Percentiles rank a stretch among this genome's conserved stretches.
Evolutionary conservation across 2,329 filamentous ascomycete species (phyloP).

Genomic region (Pseudofabraea citricarpa): DNA sequence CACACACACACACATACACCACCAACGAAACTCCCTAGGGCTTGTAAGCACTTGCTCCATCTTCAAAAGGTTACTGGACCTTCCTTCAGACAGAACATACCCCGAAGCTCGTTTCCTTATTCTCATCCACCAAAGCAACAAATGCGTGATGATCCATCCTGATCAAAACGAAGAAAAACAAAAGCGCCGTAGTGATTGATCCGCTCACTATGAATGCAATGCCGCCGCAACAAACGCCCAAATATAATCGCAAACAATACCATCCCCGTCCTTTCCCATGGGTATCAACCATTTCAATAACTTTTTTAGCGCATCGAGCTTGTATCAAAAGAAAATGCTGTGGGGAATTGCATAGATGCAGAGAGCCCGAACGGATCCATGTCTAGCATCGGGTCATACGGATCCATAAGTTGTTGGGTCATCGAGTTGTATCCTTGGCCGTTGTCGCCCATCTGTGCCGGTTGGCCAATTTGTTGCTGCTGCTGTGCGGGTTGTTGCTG

Average conservation of each 20-base stretch:
- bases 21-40: background rate
- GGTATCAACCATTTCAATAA: conserved; percentile 21
- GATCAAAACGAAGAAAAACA: too few relatives aligned
- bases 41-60: conserved; percentile 2
- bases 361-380: conserved; percentile 91
- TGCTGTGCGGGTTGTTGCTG: conserved; percentile 15
- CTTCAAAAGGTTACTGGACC: background rate
- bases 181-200: background rate
- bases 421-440: conserved; percentile 34
- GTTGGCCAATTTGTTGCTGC: conserved; percentile 25
- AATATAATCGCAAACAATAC: background rate
- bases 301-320: conserved; percentile 29
- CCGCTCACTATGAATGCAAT: background rate
- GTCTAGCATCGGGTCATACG: conserved; percentile 83
- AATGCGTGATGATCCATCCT: too few relatives aligned
- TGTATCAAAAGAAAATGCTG: conserved; percentile 68
- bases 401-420: conserved; percentile 49
- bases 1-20: too few relatives aligned
- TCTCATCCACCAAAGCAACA: too few relatives aligned
- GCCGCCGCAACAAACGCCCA: background rate
- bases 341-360: conserved; percentile 92
- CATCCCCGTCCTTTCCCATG: conserved; percentile 5
- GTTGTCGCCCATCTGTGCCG: conserved; percentile 33
- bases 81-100: background rate
- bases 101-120: too few relatives aligned